These are phyloP conservation scores for Pestalotiopsis fici DNA, from an alignment of 2,329 filamentous ascomycete species.

Conservation along the genomic window DNA sequence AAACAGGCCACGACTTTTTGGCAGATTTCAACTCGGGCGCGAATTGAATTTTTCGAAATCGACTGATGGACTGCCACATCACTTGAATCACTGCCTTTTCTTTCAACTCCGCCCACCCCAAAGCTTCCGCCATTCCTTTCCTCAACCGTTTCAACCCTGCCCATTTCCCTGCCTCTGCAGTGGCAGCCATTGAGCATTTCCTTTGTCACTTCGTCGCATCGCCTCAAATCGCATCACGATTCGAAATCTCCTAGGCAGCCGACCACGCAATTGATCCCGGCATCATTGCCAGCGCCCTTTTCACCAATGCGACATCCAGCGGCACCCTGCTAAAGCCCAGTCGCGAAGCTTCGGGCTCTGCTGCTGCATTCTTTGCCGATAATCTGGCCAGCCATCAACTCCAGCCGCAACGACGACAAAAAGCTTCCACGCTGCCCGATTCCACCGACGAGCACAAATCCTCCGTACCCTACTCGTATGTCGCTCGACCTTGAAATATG, in stretches of 20 bases:
- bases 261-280: neutral
- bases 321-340: neutral
- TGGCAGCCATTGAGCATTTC: neutral
- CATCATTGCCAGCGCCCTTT: neutral
- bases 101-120: neutral
- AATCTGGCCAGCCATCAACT: neutral
- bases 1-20: neutral
- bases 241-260: neutral
- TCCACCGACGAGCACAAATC: neutral
- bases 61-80: neutral
- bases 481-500: slow-evolving; percentile 2
- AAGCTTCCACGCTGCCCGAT: neutral
- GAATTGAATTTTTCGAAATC: neutral
- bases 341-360: neutral
- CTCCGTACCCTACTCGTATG: neutral
- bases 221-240: neutral
- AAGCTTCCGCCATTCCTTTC: neutral
- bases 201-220: neutral
- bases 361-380: neutral
- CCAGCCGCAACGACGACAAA: neutral
- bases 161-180: neutral
- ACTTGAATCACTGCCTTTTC: neutral
- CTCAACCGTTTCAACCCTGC: neutral
- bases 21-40: neutral
- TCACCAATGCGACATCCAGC: neutral